Conservation (phyloP, 345 rosid genomes). For the Eucalyptus melliodora region DNA sequence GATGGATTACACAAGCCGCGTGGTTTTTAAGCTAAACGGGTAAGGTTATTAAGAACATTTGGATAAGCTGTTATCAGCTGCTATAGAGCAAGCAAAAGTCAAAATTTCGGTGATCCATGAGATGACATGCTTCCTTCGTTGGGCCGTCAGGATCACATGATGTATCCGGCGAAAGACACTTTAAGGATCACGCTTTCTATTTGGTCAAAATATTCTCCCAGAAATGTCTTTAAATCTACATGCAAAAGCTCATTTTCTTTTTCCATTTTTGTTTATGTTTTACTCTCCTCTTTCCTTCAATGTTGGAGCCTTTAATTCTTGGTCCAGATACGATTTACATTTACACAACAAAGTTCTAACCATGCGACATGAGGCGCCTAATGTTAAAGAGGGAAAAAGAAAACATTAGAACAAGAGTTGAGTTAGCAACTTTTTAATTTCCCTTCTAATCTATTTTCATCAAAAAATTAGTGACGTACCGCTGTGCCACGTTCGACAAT, state of each 20-base stretch:
- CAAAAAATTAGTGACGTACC: accelerated
- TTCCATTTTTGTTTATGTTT: background rate
- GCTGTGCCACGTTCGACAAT: accelerated
- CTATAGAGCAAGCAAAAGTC: background rate
- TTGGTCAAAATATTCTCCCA: background rate
- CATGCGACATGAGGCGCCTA: background rate
- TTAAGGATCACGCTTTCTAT: background rate
- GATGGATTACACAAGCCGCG: background rate
- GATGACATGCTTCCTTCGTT: background rate
- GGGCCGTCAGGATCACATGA: background rate
- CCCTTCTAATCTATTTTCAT: background rate
- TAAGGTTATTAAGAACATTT: background rate
- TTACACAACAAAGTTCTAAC: background rate
- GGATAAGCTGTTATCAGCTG: background rate
- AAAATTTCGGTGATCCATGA: background rate
- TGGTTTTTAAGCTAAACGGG: background rate
- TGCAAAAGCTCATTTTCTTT: background rate
- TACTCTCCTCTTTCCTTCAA: background rate
- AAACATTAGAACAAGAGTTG: too few species aligned
- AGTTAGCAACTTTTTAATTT: background rate
- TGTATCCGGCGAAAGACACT: background rate
- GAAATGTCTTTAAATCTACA: background rate
- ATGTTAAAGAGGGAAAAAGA: background rate
- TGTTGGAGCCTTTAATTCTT: background rate
- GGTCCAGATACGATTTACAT: background rate